Conservation (phyloP, 306 rosid genomes). For the Vigna nakashimae region DNA sequence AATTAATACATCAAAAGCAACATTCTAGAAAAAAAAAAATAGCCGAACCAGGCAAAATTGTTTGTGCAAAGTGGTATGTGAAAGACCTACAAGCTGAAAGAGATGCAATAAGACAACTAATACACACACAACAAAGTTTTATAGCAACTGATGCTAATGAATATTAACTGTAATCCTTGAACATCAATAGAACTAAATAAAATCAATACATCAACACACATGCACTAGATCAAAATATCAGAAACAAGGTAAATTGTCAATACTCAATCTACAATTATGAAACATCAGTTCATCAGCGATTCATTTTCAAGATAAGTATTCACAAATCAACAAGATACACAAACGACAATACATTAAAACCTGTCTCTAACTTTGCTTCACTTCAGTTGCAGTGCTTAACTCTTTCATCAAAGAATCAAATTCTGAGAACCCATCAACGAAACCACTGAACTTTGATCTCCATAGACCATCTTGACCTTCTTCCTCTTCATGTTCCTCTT, state of each 20-base stretch:
- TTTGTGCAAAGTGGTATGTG: slow-evolving; percentile 2
- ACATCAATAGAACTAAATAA: slow-evolving; percentile 18
- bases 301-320: slow-evolving; percentile 28
- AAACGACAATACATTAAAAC: slow-evolving; percentile 25
- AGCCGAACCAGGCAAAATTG: background rate
- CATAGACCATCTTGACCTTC: slow-evolving; percentile 32
- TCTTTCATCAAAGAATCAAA: slow-evolving; percentile 56
- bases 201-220: slow-evolving; percentile 30
- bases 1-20: no score
- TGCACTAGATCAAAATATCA: background rate
- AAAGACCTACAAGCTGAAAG: background rate
- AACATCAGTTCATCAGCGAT: slow-evolving; percentile 1
- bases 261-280: slow-evolving; percentile 31
- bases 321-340: slow-evolving; percentile 15
- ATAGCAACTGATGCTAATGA: slow-evolving; percentile 27
- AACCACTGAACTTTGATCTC: slow-evolving; percentile 51
- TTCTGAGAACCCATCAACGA: slow-evolving; percentile 58
- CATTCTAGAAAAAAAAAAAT: background rate
- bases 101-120: slow-evolving; percentile 4
- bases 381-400: slow-evolving; percentile 43
- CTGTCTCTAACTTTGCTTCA: slow-evolving; percentile 23
- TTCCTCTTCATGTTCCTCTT: slow-evolving; percentile 36
- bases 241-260: background rate
- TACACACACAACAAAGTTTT: slow-evolving; percentile 1
- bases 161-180: slow-evolving; percentile 18